Percentiles rank a stretch among this genome's conserved stretches.
phyloP scores from a whole-genome alignment of 2,329 filamentous ascomycete species.

The Alternaria incomplexa region DNA sequence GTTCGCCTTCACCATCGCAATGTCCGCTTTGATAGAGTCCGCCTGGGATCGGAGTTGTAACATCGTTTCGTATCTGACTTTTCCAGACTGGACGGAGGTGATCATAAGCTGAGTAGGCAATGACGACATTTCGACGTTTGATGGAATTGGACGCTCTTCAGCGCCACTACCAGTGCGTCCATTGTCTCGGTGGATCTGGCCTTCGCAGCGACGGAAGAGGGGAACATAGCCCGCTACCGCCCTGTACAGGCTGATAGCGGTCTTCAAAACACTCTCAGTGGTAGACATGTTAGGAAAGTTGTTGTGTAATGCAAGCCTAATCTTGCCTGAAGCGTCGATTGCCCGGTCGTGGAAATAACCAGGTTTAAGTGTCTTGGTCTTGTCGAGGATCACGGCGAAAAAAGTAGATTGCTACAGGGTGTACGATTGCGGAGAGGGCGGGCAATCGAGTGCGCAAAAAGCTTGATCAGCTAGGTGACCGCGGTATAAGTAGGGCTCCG shows the following conservation, averaged over 20 bases:
- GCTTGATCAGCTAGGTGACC: too few species aligned
- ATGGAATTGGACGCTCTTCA: rapidly evolving
- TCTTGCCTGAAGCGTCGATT: too few species aligned
- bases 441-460: too few species aligned
- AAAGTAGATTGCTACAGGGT: too few species aligned
- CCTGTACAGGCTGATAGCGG: neutral
- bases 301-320: neutral
- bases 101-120: neutral
- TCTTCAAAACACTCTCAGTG: neutral
- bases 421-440: too few species aligned
- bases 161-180: neutral
- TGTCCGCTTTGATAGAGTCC: neutral
- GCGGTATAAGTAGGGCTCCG: too few species aligned
- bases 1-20: neutral
- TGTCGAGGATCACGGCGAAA: too few species aligned
- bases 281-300: neutral
- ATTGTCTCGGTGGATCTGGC: neutral
- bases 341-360: too few species aligned
- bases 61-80: neutral
- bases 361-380: too few species aligned
- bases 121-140: neutral
- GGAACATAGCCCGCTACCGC: neutral
- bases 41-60: neutral
- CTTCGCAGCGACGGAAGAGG: neutral
- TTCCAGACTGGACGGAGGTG: neutral